These are phyloP conservation scores for Annona squamosa DNA, from an alignment of 164 flowering plant species.

Conservation along the genomic window DNA sequence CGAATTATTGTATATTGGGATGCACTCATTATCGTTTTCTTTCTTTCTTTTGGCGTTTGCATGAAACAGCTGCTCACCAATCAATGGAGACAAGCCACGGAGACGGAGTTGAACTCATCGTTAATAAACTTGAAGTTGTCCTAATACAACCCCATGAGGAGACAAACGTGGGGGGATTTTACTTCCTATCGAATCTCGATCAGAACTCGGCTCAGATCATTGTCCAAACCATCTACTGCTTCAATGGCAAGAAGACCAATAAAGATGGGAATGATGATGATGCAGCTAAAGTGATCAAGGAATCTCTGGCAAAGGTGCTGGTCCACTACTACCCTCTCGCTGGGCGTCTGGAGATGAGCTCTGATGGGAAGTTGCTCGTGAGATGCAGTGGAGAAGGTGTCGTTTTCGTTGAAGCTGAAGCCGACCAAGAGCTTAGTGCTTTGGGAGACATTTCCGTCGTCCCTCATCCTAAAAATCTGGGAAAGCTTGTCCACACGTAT, in stretches of 20 bases:
- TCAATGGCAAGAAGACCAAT: not conserved
- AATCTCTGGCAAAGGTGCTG: constrained; percentile 16
- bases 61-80: not conserved
- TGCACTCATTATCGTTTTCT: constrained; percentile 4
- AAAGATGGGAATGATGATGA: not conserved
- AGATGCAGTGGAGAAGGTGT: constrained; percentile 16
- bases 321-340: constrained; percentile 20
- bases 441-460: constrained; percentile 12
- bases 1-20: not conserved
- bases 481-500: constrained; percentile 11
- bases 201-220: constrained; percentile 4
- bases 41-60: not conserved
- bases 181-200: constrained; percentile 20
- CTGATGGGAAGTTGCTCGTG: constrained; percentile 17
- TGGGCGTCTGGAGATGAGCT: constrained; percentile 5
- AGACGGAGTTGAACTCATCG: not conserved
- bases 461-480: constrained; percentile 13
- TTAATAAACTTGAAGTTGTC: constrained; percentile 2
- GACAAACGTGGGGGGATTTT: constrained; percentile 1
- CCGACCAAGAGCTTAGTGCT: constrained; percentile 11
- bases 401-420: constrained; percentile 20
- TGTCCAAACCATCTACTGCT: constrained; percentile 10
- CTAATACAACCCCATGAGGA: not conserved
- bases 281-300: constrained; percentile 1
- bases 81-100: constrained; percentile 1